These are phyloP conservation scores for Pestalotiopsis sp. DNA, from an alignment of 2,329 filamentous ascomycete genomes.

Conservation along the genomic window DNA sequence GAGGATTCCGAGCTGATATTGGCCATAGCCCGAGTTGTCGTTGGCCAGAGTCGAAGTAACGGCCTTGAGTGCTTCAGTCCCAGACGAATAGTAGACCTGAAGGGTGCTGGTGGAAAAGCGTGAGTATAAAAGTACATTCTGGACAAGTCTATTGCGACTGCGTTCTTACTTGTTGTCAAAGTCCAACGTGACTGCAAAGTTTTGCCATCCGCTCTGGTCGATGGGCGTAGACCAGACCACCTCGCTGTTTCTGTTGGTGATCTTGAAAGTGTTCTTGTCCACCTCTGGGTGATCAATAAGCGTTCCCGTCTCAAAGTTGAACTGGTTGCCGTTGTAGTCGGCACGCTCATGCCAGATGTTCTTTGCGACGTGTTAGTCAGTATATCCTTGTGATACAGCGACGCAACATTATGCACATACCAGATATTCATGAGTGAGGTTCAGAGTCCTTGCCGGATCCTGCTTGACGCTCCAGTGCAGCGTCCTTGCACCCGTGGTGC, in stretches of 20 bases:
- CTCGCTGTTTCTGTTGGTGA: constrained; percentile 40
- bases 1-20: constrained; percentile 59
- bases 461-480: constrained; percentile 34
- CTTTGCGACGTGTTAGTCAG: constrained; percentile 7
- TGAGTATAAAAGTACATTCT: background rate
- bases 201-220: constrained; percentile 55
- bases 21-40: constrained; percentile 55
- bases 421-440: constrained; percentile 35
- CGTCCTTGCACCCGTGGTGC: constrained; percentile 30
- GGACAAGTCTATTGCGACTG: background rate
- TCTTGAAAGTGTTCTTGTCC: constrained; percentile 43
- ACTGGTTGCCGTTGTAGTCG: constrained; percentile 34
- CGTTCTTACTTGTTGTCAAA: constrained; percentile 53
- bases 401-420: constrained; percentile 15
- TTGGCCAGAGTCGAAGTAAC: constrained; percentile 49
- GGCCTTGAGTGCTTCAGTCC: constrained; percentile 45
- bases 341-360: constrained; percentile 36
- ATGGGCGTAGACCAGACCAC: constrained; percentile 44
- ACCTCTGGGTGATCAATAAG: constrained; percentile 35
- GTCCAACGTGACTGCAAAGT: constrained; percentile 61
- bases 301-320: constrained; percentile 36
- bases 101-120: constrained; percentile 44
- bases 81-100: constrained; percentile 58
- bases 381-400: background rate
- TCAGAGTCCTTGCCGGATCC: constrained; percentile 28